Conservation (phyloP, 1,284 basidiomycete species). For the Boletus sp. region DNA sequence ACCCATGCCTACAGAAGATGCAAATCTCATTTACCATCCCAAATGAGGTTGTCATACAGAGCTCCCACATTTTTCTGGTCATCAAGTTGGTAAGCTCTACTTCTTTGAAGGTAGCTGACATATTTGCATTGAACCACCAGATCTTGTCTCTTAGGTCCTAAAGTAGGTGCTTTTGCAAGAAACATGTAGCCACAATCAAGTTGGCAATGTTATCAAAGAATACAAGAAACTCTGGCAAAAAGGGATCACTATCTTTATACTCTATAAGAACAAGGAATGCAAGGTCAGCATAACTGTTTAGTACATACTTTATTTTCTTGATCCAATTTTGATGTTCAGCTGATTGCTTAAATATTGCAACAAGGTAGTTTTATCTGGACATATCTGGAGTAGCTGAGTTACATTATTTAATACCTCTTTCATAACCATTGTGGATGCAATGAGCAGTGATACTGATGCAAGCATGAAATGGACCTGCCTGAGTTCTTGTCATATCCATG, state of each 20-base stretch:
- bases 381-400: neutral
- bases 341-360: slow-evolving; percentile 30
- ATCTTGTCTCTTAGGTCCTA: neutral
- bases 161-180: neutral
- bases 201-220: slow-evolving; percentile 37
- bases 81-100: neutral
- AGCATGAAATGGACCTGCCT: no score
- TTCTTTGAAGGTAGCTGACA: neutral
- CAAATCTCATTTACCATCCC: no score
- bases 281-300: slow-evolving; percentile 31
- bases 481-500: no score
- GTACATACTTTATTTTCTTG: slow-evolving; percentile 26
- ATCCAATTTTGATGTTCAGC: slow-evolving; percentile 38
- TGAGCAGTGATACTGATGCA: neutral
- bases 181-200: neutral
- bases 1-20: neutral
- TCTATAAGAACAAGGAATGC: slow-evolving; percentile 30
- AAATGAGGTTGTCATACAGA: no score
- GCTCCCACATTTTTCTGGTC: no score
- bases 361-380: accelerated
- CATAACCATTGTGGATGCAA: slow-evolving; percentile 5
- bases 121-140: neutral
- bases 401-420: neutral
- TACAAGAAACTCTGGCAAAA: slow-evolving; percentile 34
- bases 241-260: slow-evolving; percentile 13